Percentiles rank a stretch among this genome's conserved stretches.
Conservation (phyloP, 2,329 filamentous ascomycete genomes). For the Aspergillus cejpii region DNA sequence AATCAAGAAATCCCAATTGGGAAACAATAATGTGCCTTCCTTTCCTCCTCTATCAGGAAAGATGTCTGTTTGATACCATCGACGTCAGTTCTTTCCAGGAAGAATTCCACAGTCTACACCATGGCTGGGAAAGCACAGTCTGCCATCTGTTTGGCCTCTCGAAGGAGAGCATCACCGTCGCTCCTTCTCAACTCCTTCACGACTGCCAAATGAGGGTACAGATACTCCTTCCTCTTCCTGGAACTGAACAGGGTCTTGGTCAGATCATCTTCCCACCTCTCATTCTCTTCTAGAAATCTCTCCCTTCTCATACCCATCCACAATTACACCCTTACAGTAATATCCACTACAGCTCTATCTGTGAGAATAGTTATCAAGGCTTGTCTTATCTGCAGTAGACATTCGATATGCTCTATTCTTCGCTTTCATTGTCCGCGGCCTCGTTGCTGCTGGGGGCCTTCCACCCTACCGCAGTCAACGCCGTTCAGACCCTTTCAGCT, state of each 20-base stretch:
- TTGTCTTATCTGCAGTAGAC: background rate
- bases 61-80: no score
- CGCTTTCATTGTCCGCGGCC: slow-evolving; percentile 8
- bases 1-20: no score
- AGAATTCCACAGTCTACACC: slow-evolving; percentile 2
- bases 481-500: slow-evolving; percentile 51
- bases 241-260: background rate
- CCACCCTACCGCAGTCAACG: slow-evolving; percentile 26
- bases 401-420: slow-evolving; percentile 20
- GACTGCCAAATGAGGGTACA: background rate
- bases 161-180: background rate
- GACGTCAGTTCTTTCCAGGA: slow-evolving; percentile 9
- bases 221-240: background rate
- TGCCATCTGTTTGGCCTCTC: no score
- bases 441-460: slow-evolving; percentile 25
- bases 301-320: background rate
- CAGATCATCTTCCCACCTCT: background rate
- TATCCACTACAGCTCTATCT: background rate
- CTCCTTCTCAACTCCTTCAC: background rate
- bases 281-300: background rate
- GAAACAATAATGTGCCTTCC: no score
- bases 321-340: background rate
- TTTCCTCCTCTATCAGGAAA: no score
- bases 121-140: slow-evolving; percentile 8
- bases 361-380: background rate